These are phyloP conservation scores for Xylaria venustula DNA, from an alignment of 495 filamentous ascomycete genomes.

Conservation along the genomic window DNA sequence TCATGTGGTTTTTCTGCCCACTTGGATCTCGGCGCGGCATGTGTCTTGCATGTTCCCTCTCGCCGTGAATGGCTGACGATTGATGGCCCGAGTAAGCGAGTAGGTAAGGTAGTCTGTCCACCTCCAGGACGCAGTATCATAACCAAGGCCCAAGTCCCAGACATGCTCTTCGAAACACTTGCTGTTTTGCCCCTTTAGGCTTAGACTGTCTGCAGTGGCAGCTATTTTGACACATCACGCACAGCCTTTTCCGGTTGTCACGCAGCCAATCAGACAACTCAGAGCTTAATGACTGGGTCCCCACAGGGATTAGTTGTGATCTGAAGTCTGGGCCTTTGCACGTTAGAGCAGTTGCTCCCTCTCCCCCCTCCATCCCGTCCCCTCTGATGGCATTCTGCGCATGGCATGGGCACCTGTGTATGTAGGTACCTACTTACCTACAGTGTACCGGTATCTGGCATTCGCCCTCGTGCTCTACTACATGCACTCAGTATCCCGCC, in stretches of 20 bases:
- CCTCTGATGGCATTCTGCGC: slow-evolving; percentile 7
- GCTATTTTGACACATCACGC: slow-evolving; percentile 10
- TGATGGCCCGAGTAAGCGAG: neutral
- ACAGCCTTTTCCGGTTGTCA: slow-evolving; percentile 5
- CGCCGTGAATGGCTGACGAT: neutral
- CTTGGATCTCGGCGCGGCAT: slow-evolving; percentile 5
- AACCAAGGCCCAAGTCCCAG: too few relatives aligned
- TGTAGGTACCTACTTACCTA: too few relatives aligned
- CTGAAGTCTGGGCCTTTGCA: slow-evolving; percentile 3
- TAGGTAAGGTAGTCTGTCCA: neutral
- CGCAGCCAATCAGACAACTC: slow-evolving; percentile 11
- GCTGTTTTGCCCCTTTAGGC: slow-evolving; percentile 7
- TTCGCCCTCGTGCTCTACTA: slow-evolving; percentile 12
- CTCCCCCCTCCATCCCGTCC: neutral
- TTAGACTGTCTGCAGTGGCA: slow-evolving; percentile 1
- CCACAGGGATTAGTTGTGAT: slow-evolving; percentile 4
- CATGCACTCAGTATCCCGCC: too few relatives aligned
- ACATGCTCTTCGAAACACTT: slow-evolving; percentile 8
- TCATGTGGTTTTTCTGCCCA: neutral
- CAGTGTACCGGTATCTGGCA: slow-evolving; percentile 3
- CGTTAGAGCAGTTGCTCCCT: neutral
- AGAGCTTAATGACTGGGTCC: neutral
- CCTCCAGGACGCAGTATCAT: too few relatives aligned
- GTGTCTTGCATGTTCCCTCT: slow-evolving; percentile 19
- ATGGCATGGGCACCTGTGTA: too few relatives aligned